phyloP scores from a whole-genome alignment of 2,329 filamentous ascomycete genomes.

The Dactylonectria macrodidyma region DNA sequence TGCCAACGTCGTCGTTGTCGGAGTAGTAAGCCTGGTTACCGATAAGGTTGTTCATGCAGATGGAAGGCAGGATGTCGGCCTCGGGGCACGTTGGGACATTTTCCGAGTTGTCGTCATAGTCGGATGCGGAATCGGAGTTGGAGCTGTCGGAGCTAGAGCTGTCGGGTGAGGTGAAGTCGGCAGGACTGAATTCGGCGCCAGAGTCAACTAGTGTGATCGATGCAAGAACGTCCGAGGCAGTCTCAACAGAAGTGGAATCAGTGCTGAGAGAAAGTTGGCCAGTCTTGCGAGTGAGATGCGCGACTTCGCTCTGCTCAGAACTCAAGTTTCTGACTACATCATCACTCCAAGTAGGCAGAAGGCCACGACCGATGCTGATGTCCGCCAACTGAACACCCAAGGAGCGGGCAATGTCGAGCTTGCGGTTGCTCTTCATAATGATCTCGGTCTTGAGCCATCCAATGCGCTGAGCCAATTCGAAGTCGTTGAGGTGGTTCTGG shows the following conservation, averaged over 20 bases:
- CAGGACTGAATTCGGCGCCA: background rate
- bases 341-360: constrained; percentile 50
- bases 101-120: constrained; percentile 19
- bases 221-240: background rate
- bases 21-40: constrained; percentile 36
- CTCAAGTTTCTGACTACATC: constrained; percentile 16
- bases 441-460: constrained; percentile 43
- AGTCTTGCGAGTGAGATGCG: background rate
- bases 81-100: background rate
- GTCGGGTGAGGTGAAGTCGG: background rate
- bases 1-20: constrained; percentile 34
- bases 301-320: background rate
- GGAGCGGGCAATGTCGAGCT: constrained; percentile 43
- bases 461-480: constrained; percentile 36
- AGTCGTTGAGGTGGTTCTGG: constrained; percentile 42
- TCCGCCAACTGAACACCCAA: constrained; percentile 40
- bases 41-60: constrained; percentile 43
- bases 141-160: background rate
- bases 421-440: constrained; percentile 46
- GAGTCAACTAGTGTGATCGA: background rate
- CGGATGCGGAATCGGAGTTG: constrained; percentile 16
- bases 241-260: background rate
- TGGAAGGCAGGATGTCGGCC: constrained; percentile 21
- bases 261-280: background rate
- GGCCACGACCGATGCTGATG: constrained; percentile 43